These are phyloP conservation scores for Fusarium secorum DNA, from an alignment of 2,329 filamentous ascomycete species.

Conservation along the genomic window DNA sequence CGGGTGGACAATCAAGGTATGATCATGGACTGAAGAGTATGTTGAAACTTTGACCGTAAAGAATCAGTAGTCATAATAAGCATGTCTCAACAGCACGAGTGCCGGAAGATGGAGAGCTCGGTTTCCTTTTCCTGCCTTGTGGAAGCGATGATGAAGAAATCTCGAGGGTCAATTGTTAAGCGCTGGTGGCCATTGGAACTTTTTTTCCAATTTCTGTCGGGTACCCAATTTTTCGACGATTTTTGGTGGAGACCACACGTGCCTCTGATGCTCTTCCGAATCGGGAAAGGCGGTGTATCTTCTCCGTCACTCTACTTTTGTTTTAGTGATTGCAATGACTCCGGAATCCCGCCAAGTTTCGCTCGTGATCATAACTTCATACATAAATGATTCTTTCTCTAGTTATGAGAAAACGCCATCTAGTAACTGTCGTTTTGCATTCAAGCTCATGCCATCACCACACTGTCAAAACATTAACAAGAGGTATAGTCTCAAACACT, in stretches of 20 bases:
- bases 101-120: constrained; percentile 6
- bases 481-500: background rate
- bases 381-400: background rate
- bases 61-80: constrained; percentile 42
- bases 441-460: background rate
- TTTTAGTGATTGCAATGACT: background rate
- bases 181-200: constrained; percentile 30
- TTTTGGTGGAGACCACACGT: constrained; percentile 45
- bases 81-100: constrained; percentile 17
- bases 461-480: background rate
- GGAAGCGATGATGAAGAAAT: constrained; percentile 15
- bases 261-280: constrained; percentile 21
- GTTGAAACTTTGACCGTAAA: constrained; percentile 27
- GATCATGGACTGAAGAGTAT: constrained; percentile 37
- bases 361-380: background rate
- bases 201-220: constrained; percentile 38
- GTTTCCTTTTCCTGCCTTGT: background rate
- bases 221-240: constrained; percentile 38
- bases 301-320: constrained; percentile 19
- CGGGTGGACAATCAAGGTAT: constrained; percentile 28
- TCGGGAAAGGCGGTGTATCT: background rate
- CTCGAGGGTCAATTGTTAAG: constrained; percentile 17
- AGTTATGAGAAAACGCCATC: background rate
- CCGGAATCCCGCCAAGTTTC: background rate
- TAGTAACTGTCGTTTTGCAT: background rate